Conservation (phyloP, 345 rosid genomes). For the Hibiscus syriacus region DNA sequence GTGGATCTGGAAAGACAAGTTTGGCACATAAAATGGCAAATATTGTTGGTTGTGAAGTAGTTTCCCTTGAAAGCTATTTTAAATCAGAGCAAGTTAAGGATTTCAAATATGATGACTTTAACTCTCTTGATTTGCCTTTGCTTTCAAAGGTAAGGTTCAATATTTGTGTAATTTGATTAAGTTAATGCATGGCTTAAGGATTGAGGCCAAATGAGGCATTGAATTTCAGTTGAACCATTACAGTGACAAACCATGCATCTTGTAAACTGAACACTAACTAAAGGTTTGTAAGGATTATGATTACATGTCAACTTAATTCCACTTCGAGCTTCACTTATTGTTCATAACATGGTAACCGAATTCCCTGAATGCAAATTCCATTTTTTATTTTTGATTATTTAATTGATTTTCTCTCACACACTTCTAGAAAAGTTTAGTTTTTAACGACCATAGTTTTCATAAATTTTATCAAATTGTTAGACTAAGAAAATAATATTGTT, state of each 20-base stretch:
- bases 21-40: conserved; percentile 99
- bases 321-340: background rate
- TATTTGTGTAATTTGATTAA: background rate
- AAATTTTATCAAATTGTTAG: background rate
- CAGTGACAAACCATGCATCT: background rate
- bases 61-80: conserved; percentile 95
- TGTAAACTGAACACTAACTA: background rate
- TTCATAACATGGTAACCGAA: background rate
- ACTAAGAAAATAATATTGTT: background rate
- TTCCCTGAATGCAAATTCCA: background rate
- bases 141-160: conserved; percentile 65
- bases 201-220: background rate
- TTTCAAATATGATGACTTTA: conserved; percentile 87
- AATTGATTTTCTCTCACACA: background rate
- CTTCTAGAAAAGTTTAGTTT: background rate
- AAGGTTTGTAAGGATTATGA: background rate
- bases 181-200: background rate
- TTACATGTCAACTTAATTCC: background rate
- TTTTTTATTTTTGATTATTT: background rate
- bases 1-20: conserved; percentile 99
- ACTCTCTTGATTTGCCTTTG: conserved; percentile 77
- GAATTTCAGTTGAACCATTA: background rate
- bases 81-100: conserved; percentile 79
- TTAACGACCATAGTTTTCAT: background rate
- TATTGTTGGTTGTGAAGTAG: conserved; percentile 98